Percentiles rank a stretch among this genome's conserved stretches.
Evolutionary conservation across 345 rosid genomes (phyloP).

Genomic region (Gossypium herbaceum): DNA sequence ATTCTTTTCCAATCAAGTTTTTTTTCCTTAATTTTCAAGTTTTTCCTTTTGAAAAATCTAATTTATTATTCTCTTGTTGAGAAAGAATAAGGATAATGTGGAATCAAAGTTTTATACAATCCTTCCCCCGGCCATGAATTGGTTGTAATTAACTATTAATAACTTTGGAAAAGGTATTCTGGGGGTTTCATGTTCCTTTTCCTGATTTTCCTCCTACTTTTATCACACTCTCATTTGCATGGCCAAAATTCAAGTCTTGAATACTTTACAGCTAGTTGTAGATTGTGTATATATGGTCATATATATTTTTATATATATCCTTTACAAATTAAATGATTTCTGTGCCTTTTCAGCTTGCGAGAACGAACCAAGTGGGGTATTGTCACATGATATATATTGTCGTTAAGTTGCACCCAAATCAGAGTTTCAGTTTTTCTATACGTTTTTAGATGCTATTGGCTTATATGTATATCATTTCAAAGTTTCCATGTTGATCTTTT

Average conservation of each 20-base stretch:
- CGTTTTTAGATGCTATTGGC: too few relatives aligned
- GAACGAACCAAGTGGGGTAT: not conserved
- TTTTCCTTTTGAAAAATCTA: too few relatives aligned
- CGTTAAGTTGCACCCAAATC: not conserved
- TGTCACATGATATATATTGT: not conserved
- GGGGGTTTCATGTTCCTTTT: not conserved
- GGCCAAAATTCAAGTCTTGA: not conserved
- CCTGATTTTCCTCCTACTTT: not conserved
- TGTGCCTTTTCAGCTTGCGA: not conserved
- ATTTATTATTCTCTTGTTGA: not conserved
- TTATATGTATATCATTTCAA: too few relatives aligned
- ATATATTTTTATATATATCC: not conserved
- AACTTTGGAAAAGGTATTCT: not conserved
- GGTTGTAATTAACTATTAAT: too few relatives aligned
- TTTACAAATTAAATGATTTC: not conserved
- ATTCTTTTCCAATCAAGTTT: accelerated
- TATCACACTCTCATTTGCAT: not conserved
- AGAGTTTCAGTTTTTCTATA: not conserved
- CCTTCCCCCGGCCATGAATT: accelerated
- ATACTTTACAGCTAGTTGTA: not conserved
- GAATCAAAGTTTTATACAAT: accelerated
- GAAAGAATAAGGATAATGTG: accelerated
- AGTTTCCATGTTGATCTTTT: not conserved
- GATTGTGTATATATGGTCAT: not conserved
- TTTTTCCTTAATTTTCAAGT: too few relatives aligned